Base-by-base conservation (phyloP, 83 land plant genomes). In the Isoetes engelmannii region DNA sequence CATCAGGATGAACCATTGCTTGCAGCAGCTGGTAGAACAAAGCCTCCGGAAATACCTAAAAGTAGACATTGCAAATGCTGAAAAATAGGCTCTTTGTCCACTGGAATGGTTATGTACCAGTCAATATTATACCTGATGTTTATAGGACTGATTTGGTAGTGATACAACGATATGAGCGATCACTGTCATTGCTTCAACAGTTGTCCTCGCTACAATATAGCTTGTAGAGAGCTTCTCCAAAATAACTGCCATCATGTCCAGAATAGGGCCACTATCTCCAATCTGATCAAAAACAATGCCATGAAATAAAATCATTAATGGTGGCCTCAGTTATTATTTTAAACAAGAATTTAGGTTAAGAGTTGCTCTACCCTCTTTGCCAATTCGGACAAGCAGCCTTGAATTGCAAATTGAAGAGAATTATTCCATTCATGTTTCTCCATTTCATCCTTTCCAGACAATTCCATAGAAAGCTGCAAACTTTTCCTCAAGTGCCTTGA, bases 31-130 rank as follows among this genome's bases (percentile, higher is more conserved):
- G 92, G 58, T 87, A 84, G 78, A 87, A 84, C 8, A 90, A 62
- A 41, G 96, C 92, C 69, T 90, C 96, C 60, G 92, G 92, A 73
- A 90, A 90, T 37, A 72, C 85, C 96, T 90, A 69, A 69, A 55
- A 43, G 4, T 13, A 15, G 17, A 37, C 49, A 47, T 48, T 68
- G 10, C 18, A 41, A 7, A n/a, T 51, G 4, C 67, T 9, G 8
- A 68, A 55, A 20, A 44, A 47, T 65, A 44, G 54, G 18, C 15
- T n/a, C 21, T 51, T 41, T 4, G 7, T 44, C 47, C n/a, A 41
- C 1, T 18, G 17, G 45, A 41, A 44, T 12, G 54, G 15, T 51
- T 12, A 51, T 51, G 12, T 12, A 51, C 54, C 12, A 12, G 54
- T 10, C 15, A n/a, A 18, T 46, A 70, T 4, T 65, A 76, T 75